phyloP scores from a whole-genome alignment of 495 filamentous ascomycete species.

The Platismatia glauca region DNA sequence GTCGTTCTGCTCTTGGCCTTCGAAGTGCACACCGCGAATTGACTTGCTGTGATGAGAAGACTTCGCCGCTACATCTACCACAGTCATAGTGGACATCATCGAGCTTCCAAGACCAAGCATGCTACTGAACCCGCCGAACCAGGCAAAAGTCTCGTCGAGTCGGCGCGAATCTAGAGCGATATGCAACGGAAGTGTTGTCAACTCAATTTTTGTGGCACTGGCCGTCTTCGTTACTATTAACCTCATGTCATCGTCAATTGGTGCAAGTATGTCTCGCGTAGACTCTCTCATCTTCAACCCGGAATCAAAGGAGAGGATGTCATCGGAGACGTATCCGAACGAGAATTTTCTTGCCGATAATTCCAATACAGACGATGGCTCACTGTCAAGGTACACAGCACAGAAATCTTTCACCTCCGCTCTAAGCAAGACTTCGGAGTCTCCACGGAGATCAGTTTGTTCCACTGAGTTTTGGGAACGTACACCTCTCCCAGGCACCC shows the following conservation, averaged over 20 bases:
- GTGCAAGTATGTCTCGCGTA: slow-evolving; percentile 49
- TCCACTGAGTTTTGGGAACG: not conserved
- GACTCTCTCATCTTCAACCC: slow-evolving; percentile 62
- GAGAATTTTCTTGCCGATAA: slow-evolving; percentile 55
- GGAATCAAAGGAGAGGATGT: slow-evolving; percentile 65
- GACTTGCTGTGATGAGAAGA: slow-evolving; percentile 27
- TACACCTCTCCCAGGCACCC: slow-evolving; percentile 17
- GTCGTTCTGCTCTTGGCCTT: slow-evolving; percentile 32
- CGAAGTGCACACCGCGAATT: slow-evolving; percentile 65
- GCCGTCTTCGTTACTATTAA: slow-evolving; percentile 47
- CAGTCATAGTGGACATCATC: slow-evolving; percentile 61
- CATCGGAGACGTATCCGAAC: slow-evolving; percentile 64
- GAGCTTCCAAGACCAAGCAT: slow-evolving; percentile 83
- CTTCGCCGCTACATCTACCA: slow-evolving; percentile 32
- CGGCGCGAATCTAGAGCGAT: slow-evolving; percentile 68
- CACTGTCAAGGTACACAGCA: slow-evolving; percentile 28
- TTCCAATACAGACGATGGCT: slow-evolving; percentile 31
- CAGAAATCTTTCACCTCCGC: slow-evolving; percentile 40
- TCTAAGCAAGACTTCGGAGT: slow-evolving; percentile 42
- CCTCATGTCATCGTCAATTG: slow-evolving; percentile 55
- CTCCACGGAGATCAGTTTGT: slow-evolving; percentile 20
- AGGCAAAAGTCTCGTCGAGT: slow-evolving; percentile 76
- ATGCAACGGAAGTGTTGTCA: slow-evolving; percentile 75
- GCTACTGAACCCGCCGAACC: slow-evolving; percentile 87
- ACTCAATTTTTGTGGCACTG: slow-evolving; percentile 48